Evolutionary conservation across 164 flowering plant species (phyloP), one percentile per base, ranked within the genome.

Genomic region (Annona squamosa): DNA sequence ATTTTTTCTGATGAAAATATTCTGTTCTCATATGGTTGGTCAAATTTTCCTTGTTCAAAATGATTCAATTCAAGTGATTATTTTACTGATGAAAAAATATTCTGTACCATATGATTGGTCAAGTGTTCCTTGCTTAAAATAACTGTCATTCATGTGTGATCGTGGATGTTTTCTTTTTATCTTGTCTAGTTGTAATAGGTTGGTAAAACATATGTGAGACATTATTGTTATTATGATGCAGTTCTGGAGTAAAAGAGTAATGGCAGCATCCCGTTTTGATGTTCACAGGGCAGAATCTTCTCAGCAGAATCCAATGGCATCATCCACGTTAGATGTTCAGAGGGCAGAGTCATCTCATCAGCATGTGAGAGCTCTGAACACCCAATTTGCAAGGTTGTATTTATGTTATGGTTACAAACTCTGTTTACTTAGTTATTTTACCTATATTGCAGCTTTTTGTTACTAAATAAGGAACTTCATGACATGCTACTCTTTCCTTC

Each of bases 331-430:
- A 79, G 91, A 85, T 79, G 73, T 61, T 52, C 82, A 75, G 65
- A 80, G 82, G 75, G 83, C 86, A 13, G 89, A 84, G 77, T 86
- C 79, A 44, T 87, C 97, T 67, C 86, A 75, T 47, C 97, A 84
- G 87, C 77, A 95, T 81, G 99, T 95, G 72, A 87, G 92, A 83
- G 99, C 98, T 77, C 94, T 95, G 80, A 95, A 95, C 79, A 82
- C 84, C 73, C 97, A 92, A 71, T 95, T 95, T 72, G 97, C 97
- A 71, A 90, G 97, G 99, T 95, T 72, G 63, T 48, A 45, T 3
- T 59, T 80, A 48, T 43, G 7, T 57, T 65, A 44, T 19, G 52
- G 42, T 64, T 9, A 42, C 44, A n/a, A 61, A 42, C 42, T 68
- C 6, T 67, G 5, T 57, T 47, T 16, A 6, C 37, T 17, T 19